Base-by-base conservation (phyloP, 129 eudicot species). In the Tanacetum coccineum region DNA sequence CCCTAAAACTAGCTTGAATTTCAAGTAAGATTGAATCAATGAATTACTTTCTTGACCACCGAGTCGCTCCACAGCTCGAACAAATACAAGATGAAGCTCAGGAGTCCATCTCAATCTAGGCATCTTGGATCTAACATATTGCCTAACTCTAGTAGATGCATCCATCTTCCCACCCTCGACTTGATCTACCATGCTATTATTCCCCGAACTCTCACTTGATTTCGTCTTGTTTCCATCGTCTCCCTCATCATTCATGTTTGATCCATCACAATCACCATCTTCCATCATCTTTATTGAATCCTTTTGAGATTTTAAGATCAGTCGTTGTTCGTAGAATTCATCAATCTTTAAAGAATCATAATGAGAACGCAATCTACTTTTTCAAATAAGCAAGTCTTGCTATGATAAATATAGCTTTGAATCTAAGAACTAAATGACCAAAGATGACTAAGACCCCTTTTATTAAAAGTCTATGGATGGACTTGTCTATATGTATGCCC, bases 31-130 rank as follows among this genome's bases (percentile, higher is more conserved):
- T 59, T 55, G 40, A 59, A 28, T 22, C 3, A 40, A 39, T 11
- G 13, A 25, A 21, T 79, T 79, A 83, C 88, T 83, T 64, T 83
- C 82, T 80, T 83, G 88, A 59, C 88, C 88, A 45, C 88, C 88
- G 8, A 83, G 84, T 53, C 80, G 78, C 18, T 83, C 85, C 4
- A 83, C 75, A 12, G 88, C 88, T 61, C 82, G 75, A 66, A 83
- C 79, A 67, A 80, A 83, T 30, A 77, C 32, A 47, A 40, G 79
- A 80, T 83, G 88, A 73, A 83, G 88, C 26, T 83, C 82, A 26
- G 84, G 88, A 64, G 88, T 80, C 88, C 88, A 83, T 62, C 85
- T 72, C 58, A 83, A 74, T 74, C 88, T 65, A 51, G 88, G 88
- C 80, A 83, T 74, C 88, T 80, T 83, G 64, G 88, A 83, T 76